Evolutionary conservation across 345 rosid genomes (phyloP), one percentile per base, ranked within the genome.

Genomic region (Orychophragmus violaceus): DNA sequence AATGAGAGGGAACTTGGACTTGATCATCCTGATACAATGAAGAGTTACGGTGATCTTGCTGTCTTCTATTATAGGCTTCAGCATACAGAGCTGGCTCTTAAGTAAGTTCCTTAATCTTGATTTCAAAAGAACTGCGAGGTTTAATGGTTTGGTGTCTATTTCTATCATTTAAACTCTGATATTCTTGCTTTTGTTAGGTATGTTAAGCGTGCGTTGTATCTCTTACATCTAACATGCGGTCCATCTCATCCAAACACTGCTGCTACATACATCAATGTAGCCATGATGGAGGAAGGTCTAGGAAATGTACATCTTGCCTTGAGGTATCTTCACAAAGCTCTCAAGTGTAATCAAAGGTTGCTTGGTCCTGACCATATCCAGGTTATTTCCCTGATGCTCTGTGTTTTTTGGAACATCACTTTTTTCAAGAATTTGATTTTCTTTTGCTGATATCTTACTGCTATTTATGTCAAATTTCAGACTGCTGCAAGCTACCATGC

Each of bases 401-500:
- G 7, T 58, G 13, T 44, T 12, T 35, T 39, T 36, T 16, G 29
- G 48, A 72, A 27, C 29, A 36, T 48, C 9, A 27, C 32, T 54
- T 56, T 62, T 48, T 25, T n/a, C n/a, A 16, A 44, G 64, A 67
- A 33, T 45, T 62, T 68, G 49, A 44, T 74, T 25, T 60, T 13
- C 10, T 51, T 57, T 35, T 44, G 39, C 58, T 44, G 33, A 68
- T 36, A 46, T 33, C 9, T 46, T 33, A 4, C 53, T 62, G 29
- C 24, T 56, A 49, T 44, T 62, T 49, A 54, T 62, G 56, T 62
- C 35, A 45, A 55, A 62, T 75, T 55, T 35, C 85, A 94, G 99
- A 94, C 99, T 49, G 99, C 99, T 58, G 99, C 99, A 73, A 94
- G 97, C 78, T 94, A 94, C 82, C 99, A 94, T 83, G 99, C 99